Conservation (phyloP, 2,329 filamentous ascomycete genomes). For the Cercospora janseana region DNA sequence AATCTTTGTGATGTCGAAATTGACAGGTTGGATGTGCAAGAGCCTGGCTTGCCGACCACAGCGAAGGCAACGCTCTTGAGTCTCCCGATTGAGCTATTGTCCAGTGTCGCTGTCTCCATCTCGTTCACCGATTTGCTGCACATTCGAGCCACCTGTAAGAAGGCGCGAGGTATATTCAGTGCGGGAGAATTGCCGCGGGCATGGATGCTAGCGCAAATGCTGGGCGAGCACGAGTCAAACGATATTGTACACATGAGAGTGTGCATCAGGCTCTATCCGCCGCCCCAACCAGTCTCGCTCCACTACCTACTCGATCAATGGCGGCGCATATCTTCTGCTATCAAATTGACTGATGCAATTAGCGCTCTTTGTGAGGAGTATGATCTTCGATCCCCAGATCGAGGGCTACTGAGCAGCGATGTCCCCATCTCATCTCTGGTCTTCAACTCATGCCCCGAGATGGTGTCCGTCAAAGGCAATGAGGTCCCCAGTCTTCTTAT, state of each 20-base stretch:
- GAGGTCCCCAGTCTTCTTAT: slow-evolving; percentile 5
- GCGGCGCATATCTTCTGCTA: slow-evolving; percentile 3
- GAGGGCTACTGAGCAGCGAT: background rate
- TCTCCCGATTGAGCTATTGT: slow-evolving; percentile 9
- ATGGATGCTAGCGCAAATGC: slow-evolving; percentile 1
- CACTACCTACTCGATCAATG: slow-evolving; percentile 9
- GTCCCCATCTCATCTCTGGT: background rate
- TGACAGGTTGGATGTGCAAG: too few relatives aligned
- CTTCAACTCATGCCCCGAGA: slow-evolving; percentile 2
- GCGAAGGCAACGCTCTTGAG: slow-evolving; percentile 4
- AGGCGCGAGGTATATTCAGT: background rate
- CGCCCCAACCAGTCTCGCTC: slow-evolving; percentile 4
- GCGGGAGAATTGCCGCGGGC: slow-evolving; percentile 9
- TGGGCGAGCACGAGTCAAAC: slow-evolving; percentile 1
- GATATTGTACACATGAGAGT: background rate
- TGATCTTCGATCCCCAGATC: slow-evolving; percentile 6
- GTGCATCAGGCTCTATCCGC: slow-evolving; percentile 14
- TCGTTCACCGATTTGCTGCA: slow-evolving; percentile 5
- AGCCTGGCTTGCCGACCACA: background rate
- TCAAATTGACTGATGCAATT: background rate
- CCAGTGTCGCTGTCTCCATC: slow-evolving; percentile 7
- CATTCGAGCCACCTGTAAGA: slow-evolving; percentile 2
- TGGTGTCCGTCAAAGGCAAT: slow-evolving; percentile 5
- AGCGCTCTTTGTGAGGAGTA: slow-evolving; percentile 1
- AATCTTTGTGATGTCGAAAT: background rate